Percentiles rank a stretch among this genome's conserved stretches.
Conservation (phyloP, 208 protist species). For the Porcisia hertigi region DNA sequence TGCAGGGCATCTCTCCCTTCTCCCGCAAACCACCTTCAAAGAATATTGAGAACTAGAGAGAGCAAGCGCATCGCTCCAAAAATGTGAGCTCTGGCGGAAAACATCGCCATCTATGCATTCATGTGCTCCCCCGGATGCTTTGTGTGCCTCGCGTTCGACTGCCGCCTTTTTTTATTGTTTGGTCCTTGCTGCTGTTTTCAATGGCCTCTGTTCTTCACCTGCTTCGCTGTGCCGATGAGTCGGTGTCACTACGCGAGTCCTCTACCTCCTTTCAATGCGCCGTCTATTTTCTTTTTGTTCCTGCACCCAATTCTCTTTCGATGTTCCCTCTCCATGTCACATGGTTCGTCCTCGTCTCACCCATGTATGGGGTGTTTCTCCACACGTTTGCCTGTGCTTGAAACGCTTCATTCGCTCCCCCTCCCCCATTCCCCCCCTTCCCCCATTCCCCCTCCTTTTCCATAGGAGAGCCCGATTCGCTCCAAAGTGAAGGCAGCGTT, state of each 20-base stretch:
- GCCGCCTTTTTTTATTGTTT: too few species aligned
- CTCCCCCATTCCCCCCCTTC: too few species aligned
- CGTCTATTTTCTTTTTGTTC: not conserved
- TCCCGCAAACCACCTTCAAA: not conserved
- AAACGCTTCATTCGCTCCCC: too few species aligned
- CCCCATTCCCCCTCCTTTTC: not conserved
- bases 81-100: not conserved
- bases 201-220: not conserved
- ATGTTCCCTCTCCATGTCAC: too few species aligned
- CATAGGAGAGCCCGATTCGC: not conserved
- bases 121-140: not conserved
- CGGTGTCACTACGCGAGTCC: not conserved
- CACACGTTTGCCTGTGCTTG: too few species aligned
- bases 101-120: not conserved
- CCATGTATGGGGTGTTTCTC: too few species aligned
- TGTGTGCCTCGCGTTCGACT: not conserved
- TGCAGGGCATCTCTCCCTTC: not conserved
- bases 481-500: not conserved
- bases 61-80: not conserved
- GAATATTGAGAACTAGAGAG: not conserved
- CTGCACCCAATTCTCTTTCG: not conserved
- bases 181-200: not conserved
- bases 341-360: too few species aligned
- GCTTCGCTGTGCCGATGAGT: not conserved
- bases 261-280: not conserved